Percentiles rank a stretch among this genome's conserved stretches.
Evolutionary conservation across 1,284 basidiomycete genomes (phyloP).

Genomic region (Tylopilus sp.): DNA sequence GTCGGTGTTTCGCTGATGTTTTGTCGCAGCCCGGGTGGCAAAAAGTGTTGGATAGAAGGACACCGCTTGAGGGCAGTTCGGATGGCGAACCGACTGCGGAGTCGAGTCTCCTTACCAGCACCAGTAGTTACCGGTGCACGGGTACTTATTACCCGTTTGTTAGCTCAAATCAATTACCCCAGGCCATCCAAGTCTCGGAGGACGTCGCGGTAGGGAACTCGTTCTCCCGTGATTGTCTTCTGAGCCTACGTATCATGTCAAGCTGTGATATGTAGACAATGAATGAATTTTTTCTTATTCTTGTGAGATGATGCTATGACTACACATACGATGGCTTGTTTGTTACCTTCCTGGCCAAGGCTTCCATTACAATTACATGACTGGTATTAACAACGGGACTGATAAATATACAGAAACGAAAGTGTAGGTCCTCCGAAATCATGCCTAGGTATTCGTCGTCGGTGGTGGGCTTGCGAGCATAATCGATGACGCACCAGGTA

Average conservation of each 20-base stretch:
- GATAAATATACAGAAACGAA: not conserved
- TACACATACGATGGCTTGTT: too few species aligned
- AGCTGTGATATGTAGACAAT: constrained; percentile 32
- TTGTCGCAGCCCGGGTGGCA: constrained; percentile 13
- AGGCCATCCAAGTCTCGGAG: constrained; percentile 30
- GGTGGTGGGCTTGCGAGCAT: not conserved
- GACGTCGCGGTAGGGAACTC: constrained; percentile 9
- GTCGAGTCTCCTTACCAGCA: constrained; percentile 10
- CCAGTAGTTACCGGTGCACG: constrained; percentile 23
- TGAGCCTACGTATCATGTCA: constrained; percentile 36
- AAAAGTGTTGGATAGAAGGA: constrained; percentile 10
- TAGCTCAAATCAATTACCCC: constrained; percentile 36
- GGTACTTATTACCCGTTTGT: constrained; percentile 28
- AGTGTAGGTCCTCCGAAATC: constrained; percentile 5
- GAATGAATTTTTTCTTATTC: not conserved
- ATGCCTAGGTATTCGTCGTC: constrained; percentile 19
- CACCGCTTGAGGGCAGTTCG: not conserved
- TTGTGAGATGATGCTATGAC: not conserved
- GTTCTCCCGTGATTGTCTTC: constrained; percentile 7
- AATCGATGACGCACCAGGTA: constrained; percentile 49
- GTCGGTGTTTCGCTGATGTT: constrained; percentile 2
- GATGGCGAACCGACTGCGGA: not conserved
- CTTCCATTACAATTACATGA: not conserved
- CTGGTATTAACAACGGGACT: not conserved
- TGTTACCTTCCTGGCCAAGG: too few species aligned